A percentile compares a stretch with the other conserved stretches of the same genome.
phyloP scores from a whole-genome alignment of 805 yeast genomes.

The Candida montana region DNA sequence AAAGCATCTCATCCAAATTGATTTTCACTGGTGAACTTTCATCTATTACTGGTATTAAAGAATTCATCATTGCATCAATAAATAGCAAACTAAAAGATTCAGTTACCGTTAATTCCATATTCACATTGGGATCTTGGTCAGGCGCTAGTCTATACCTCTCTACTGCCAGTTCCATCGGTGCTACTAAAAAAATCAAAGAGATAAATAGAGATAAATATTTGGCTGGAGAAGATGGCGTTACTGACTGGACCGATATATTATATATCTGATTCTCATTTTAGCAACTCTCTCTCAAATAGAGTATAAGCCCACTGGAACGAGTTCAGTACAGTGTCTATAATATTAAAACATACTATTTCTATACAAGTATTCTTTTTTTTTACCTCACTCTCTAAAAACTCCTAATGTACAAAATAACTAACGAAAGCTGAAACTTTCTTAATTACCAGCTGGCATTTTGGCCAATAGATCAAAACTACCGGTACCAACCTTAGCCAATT shows the following conservation, averaged over 20 bases:
- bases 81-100: not conserved
- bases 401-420: constrained; percentile 1
- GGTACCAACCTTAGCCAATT: constrained; percentile 87
- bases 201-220: constrained; percentile 21
- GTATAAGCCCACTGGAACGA: too few species aligned
- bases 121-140: constrained; percentile 21
- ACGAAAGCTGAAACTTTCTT: not conserved
- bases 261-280: constrained; percentile 3
- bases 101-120: constrained; percentile 6
- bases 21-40: constrained; percentile 25
- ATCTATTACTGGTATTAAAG: constrained; percentile 20
- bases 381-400: not conserved
- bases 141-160: constrained; percentile 25
- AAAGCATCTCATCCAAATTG: constrained; percentile 8
- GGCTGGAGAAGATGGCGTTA: constrained; percentile 13
- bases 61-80: constrained; percentile 13
- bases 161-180: constrained; percentile 15
- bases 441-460: constrained; percentile 27
- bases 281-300: too few species aligned
- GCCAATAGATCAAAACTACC: constrained; percentile 82
- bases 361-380: constrained; percentile 1
- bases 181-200: constrained; percentile 12
- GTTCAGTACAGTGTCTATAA: too few species aligned
- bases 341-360: not conserved
- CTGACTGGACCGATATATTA: constrained; percentile 21